Percentiles rank a stretch among this genome's conserved stretches.
Conservation (phyloP, 345 rosid species). For the Gossypium bickii region DNA sequence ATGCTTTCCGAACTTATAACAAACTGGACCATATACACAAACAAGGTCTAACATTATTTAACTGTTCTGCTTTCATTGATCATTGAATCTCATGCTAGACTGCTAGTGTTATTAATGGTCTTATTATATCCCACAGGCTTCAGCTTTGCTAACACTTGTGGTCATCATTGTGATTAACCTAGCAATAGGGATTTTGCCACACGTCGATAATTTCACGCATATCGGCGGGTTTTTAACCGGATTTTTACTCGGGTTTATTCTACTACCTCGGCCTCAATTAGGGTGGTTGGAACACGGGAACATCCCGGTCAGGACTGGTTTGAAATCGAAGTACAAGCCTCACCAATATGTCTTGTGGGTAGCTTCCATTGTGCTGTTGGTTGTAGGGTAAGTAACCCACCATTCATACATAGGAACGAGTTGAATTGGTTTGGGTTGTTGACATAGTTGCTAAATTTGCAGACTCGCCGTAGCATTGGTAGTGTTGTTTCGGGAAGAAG, state of each 20-base stretch:
- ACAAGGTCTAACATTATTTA: conserved; percentile 46
- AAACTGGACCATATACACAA: conserved; percentile 79
- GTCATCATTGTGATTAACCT: conserved; percentile 66
- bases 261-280: conserved; percentile 79
- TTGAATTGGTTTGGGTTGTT: no score
- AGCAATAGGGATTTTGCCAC: conserved; percentile 80
- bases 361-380: conserved; percentile 45
- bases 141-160: conserved; percentile 73
- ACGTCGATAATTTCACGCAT: conserved; percentile 86
- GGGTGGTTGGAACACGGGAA: conserved; percentile 56
- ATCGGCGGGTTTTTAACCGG: conserved; percentile 90
- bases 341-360: conserved; percentile 68
- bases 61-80: not conserved
- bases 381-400: conserved; percentile 48
- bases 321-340: conserved; percentile 60
- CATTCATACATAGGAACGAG: not conserved
- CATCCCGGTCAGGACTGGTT: conserved; percentile 38
- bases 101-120: no score
- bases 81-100: not conserved
- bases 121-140: conserved; percentile 40
- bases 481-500: conserved; percentile 64
- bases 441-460: conserved; percentile 3
- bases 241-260: conserved; percentile 73
- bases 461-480: conserved; percentile 56
- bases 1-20: conserved; percentile 88